These are phyloP conservation scores for Pisolithus orientalis DNA, from an alignment of 768 basidiomycete genomes.

Conservation along the genomic window DNA sequence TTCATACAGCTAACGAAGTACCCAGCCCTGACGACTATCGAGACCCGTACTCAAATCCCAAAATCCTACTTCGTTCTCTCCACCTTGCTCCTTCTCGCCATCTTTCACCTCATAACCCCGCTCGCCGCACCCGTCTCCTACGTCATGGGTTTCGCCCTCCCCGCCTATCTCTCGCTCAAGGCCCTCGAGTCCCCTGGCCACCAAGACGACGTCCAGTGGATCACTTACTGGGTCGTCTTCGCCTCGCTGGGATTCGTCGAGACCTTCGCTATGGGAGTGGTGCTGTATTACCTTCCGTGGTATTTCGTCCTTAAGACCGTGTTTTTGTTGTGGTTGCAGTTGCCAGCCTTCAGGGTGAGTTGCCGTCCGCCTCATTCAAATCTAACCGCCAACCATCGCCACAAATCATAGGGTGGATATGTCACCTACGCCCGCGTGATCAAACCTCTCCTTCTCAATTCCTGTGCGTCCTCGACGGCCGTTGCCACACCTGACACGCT, in stretches of 20 bases:
- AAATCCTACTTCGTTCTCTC: conserved; percentile 88
- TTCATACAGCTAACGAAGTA: conserved; percentile 72
- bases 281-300: conserved; percentile 93
- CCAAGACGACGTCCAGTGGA: conserved; percentile 89
- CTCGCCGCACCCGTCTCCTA: conserved; percentile 91
- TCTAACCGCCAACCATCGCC: neutral
- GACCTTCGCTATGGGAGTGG: conserved; percentile 71
- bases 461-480: conserved; percentile 38
- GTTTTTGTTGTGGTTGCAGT: conserved; percentile 90
- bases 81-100: conserved; percentile 53
- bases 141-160: conserved; percentile 90
- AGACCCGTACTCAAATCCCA: conserved; percentile 87
- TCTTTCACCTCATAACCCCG: conserved; percentile 83
- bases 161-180: conserved; percentile 92
- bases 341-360: conserved; percentile 71
- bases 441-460: conserved; percentile 73
- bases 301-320: conserved; percentile 90
- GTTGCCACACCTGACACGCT: conserved; percentile 46
- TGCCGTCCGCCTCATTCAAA: neutral
- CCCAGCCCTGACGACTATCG: conserved; percentile 74
- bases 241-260: conserved; percentile 92
- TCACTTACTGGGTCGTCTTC: conserved; percentile 97
- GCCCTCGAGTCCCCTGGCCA: conserved; percentile 84
- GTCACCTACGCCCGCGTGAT: conserved; percentile 67
- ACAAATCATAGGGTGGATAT: conserved; percentile 70